Percentiles rank a stretch among this genome's conserved stretches.
phyloP scores from a whole-genome alignment of 352 stramenopile genomes.

The Phytophthora quininea region DNA sequence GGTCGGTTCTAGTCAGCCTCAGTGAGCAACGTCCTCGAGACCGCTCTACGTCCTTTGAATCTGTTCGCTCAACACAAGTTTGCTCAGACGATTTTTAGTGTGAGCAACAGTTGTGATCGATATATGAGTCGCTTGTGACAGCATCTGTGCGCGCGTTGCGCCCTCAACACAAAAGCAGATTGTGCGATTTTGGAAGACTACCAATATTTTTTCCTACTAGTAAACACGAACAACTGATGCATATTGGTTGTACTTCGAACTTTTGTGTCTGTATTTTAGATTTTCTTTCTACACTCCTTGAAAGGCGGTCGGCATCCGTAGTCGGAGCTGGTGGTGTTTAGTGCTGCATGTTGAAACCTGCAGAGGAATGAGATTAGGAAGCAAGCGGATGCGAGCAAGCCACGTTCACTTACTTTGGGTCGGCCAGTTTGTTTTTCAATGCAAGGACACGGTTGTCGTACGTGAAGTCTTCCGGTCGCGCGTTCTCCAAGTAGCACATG shows the following conservation, averaged over 20 bases:
- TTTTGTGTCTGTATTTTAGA: conserved; percentile 11
- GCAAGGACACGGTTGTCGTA: conserved; percentile 82
- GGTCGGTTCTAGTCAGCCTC: not conserved
- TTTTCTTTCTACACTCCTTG: conserved; percentile 76
- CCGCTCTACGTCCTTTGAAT: not conserved
- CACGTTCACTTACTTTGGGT: conserved; percentile 50
- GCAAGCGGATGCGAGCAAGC: not conserved
- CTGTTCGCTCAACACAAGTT: not conserved
- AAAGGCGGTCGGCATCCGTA: conserved; percentile 77
- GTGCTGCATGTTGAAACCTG: conserved; percentile 58
- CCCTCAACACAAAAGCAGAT: not conserved
- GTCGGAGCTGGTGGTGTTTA: conserved; percentile 66
- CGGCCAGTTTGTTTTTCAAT: conserved; percentile 66
- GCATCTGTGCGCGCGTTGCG: not conserved
- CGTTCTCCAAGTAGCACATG: conserved; percentile 78
- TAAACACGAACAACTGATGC: not conserved
- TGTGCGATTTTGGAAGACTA: not conserved
- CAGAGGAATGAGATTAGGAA: not conserved
- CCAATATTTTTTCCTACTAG: not conserved
- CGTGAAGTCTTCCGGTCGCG: conserved; percentile 81
- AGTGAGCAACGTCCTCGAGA: not conserved
- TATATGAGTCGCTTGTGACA: not conserved
- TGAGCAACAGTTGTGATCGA: not conserved
- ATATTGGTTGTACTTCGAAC: too few relatives aligned
- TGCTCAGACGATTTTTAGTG: not conserved